Evolutionary conservation across 2,329 filamentous ascomycete genomes (phyloP).

Genomic region (Cladobotryum mycophilum): DNA sequence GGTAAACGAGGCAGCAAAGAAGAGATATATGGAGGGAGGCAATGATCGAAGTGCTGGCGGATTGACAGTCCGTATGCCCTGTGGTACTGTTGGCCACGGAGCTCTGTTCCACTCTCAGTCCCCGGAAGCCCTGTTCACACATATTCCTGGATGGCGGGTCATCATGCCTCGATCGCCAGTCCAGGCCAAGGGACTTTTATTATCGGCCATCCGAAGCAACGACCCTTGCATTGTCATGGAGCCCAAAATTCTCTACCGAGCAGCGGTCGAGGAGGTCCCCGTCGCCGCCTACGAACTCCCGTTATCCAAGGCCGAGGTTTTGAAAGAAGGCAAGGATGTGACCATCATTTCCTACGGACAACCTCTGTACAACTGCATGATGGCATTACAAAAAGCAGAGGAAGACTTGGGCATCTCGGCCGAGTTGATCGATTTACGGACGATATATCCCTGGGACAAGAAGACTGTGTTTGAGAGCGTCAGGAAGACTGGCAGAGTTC

Average conservation of each 20-base stretch:
- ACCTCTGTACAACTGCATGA: constrained; percentile 75
- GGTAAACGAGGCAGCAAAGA: constrained; percentile 88
- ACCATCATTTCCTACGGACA: constrained; percentile 88
- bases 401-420: constrained; percentile 69
- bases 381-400: constrained; percentile 67
- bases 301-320: constrained; percentile 74
- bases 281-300: constrained; percentile 75
- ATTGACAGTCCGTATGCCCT: constrained; percentile 84
- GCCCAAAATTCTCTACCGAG: constrained; percentile 86
- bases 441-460: constrained; percentile 88
- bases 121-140: constrained; percentile 81
- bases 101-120: constrained; percentile 85
- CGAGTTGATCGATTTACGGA: constrained; percentile 82
- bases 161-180: constrained; percentile 79
- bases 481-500: constrained; percentile 74
- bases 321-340: constrained; percentile 73
- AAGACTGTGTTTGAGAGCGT: constrained; percentile 75
- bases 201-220: constrained; percentile 69
- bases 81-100: constrained; percentile 83
- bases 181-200: constrained; percentile 81
- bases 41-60: constrained; percentile 62
- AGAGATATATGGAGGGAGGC: constrained; percentile 65
- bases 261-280: constrained; percentile 86
- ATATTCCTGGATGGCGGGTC: constrained; percentile 78
- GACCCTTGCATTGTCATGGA: constrained; percentile 93